Evolutionary conservation across 2,329 filamentous ascomycete genomes (phyloP).

Genomic region (Alternaria conjuncta): DNA sequence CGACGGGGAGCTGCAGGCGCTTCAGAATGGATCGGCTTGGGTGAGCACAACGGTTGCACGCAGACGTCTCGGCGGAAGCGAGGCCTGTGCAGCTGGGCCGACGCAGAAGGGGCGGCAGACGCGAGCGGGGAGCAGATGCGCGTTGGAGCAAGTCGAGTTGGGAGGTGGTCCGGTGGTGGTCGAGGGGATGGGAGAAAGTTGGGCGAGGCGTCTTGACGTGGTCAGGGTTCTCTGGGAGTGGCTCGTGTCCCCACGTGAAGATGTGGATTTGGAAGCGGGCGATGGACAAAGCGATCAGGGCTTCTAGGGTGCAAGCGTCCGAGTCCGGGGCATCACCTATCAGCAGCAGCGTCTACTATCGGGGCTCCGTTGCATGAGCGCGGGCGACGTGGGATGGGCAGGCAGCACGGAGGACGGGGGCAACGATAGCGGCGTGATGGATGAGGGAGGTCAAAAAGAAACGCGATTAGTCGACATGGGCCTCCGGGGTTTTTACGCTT

Average conservation of each 20-base stretch:
- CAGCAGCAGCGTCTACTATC: slow-evolving; percentile 23
- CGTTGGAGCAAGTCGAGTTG: background rate
- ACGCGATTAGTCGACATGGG: slow-evolving; percentile 26
- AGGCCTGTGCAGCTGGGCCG: slow-evolving; percentile 31
- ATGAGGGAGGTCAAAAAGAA: slow-evolving; percentile 31
- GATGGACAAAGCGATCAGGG: background rate
- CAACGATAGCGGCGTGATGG: slow-evolving; percentile 13
- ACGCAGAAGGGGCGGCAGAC: slow-evolving; percentile 25
- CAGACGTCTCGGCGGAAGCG: slow-evolving; percentile 24
- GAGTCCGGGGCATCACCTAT: slow-evolving; percentile 17
- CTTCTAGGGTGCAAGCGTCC: background rate
- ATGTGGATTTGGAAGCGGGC: slow-evolving; percentile 5
- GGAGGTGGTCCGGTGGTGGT: slow-evolving; percentile 11
- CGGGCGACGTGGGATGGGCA: slow-evolving; percentile 30
- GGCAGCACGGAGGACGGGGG: slow-evolving; percentile 8
- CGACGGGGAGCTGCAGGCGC: slow-evolving; percentile 33
- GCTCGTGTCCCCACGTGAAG: slow-evolving; percentile 41
- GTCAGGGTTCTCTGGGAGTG: slow-evolving; percentile 12
- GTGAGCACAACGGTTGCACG: slow-evolving; percentile 29
- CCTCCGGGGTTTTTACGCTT: slow-evolving; percentile 27
- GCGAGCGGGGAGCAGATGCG: slow-evolving; percentile 21
- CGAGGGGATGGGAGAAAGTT: slow-evolving; percentile 4
- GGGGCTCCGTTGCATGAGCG: slow-evolving; percentile 28
- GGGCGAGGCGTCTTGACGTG: slow-evolving; percentile 7
- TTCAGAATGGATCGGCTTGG: slow-evolving; percentile 29